These are phyloP conservation scores for Zasmidium citrigriseum DNA, from an alignment of 2,329 filamentous ascomycete genomes.

Conservation along the genomic window DNA sequence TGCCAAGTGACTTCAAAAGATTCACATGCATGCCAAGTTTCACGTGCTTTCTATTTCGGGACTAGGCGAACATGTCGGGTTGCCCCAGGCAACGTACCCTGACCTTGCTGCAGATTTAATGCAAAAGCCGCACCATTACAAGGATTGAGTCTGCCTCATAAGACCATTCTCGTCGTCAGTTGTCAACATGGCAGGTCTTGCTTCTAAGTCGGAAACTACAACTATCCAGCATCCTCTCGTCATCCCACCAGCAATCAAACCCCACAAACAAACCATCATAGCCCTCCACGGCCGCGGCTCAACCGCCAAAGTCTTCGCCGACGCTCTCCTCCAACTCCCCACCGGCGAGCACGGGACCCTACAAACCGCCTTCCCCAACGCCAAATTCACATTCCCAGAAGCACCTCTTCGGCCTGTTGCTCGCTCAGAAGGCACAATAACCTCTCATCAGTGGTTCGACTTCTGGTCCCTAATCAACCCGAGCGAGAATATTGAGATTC, in stretches of 20 bases:
- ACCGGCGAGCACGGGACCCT: background rate
- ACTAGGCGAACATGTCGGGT: too few species aligned
- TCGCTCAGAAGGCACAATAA: background rate
- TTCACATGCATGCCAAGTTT: too few species aligned
- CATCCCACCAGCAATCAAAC: background rate
- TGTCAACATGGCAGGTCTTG: too few species aligned
- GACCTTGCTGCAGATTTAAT: too few species aligned
- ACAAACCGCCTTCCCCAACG: background rate
- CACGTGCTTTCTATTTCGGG: too few species aligned
- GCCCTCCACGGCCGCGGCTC: background rate
- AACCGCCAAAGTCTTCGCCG: background rate
- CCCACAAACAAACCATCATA: background rate
- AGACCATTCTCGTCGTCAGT: too few species aligned
- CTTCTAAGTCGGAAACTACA: too few species aligned
- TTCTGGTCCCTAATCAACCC: background rate
- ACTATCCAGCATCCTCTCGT: too few species aligned
- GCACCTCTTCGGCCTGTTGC: background rate
- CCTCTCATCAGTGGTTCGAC: background rate
- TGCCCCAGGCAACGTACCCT: too few species aligned
- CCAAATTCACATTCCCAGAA: background rate
- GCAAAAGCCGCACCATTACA: too few species aligned
- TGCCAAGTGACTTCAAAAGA: too few species aligned
- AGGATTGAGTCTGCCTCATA: too few species aligned
- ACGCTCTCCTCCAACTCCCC: background rate
- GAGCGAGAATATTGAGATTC: background rate